Base-by-base conservation (phyloP, 1,284 basidiomycete species). In the Inonotus obliquus region DNA sequence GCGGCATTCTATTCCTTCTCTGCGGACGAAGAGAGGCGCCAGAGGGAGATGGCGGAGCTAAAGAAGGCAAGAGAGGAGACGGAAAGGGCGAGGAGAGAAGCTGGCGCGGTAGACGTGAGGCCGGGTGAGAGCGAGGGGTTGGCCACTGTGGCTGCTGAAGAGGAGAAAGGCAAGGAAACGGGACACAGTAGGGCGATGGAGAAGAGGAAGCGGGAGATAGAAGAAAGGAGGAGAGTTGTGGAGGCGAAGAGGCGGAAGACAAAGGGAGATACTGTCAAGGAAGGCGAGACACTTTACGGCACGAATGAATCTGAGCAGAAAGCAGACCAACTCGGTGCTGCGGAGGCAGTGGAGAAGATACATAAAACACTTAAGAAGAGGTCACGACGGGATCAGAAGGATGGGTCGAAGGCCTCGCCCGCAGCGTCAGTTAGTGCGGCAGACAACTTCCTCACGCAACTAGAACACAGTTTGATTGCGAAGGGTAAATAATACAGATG, bases 1-100 rank as follows among this genome's bases (percentile, higher is more conserved):
- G 94, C 95, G 0, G 95, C 85, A 0, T 92, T 91, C 75, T 96
- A 96, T 71, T 86, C 91, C 69, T 96, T 98, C 72, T 91, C 92
- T 2, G 80, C 73, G 0, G 92, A 96, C 68, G 91, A 94, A 67
- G 86, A 89, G 62, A 82, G 81, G 32, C 81, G 96, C 37, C 74
- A 74, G 64, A 75, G 76, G 59, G 88, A 97, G 74, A 91, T 95
- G 91, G 88, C 91, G 55, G 86, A 87, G 55, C 74, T 98, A 14
- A 82, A 80, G 51, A 71, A 76, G 7, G 79, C 81, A 11, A 77
- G 92, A 44, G 78, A 81, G 23, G 91, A 95, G 70, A 98, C 96
- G 0, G 82, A 84, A 67, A 75, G 76, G 60, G 81, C 78, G 4
- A 77, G 94, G 63, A 75, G 79, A 60, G 85, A 88, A 61, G 64